Conservation (phyloP, 495 filamentous ascomycete genomes). For the Neurospora tetrasperma region DNA sequence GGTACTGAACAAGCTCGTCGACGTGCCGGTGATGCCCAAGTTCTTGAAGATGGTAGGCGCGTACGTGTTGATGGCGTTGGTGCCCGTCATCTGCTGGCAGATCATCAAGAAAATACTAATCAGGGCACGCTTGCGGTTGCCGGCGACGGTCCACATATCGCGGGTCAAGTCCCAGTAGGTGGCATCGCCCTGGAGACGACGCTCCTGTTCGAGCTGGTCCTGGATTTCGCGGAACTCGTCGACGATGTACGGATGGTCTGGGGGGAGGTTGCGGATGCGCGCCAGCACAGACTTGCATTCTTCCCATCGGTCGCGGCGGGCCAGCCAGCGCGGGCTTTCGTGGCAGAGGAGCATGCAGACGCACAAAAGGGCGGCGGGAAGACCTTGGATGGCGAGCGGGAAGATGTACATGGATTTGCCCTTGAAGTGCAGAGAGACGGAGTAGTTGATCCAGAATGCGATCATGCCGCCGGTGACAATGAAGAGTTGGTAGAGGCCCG, state of each 20-base stretch:
- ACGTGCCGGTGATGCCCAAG: conserved; percentile 36
- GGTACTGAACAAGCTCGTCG: conserved; percentile 36
- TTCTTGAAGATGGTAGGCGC: conserved; percentile 41
- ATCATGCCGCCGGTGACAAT: conserved; percentile 47
- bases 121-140: conserved; percentile 41
- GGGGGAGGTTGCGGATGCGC: conserved; percentile 44
- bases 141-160: conserved; percentile 60
- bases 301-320: conserved; percentile 60
- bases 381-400: conserved; percentile 56
- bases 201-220: conserved; percentile 61
- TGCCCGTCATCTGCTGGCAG: conserved; percentile 35
- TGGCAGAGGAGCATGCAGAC: conserved; percentile 45
- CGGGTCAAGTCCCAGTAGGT: conserved; percentile 53
- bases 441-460: conserved; percentile 49
- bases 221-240: conserved; percentile 57
- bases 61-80: conserved; percentile 44
- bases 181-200: conserved; percentile 49
- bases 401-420: conserved; percentile 45
- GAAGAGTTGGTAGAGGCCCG: conserved; percentile 51
- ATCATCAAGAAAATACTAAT: conserved; percentile 35
- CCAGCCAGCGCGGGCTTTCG: conserved; percentile 63
- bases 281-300: conserved; percentile 46
- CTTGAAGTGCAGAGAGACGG: conserved; percentile 32
- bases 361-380: conserved; percentile 52
- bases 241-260: conserved; percentile 53